A percentile compares a stretch with the other conserved stretches of the same genome.
Conservation (phyloP, 106 monocot genomes). For the Dendrobium chrysotoxum region DNA sequence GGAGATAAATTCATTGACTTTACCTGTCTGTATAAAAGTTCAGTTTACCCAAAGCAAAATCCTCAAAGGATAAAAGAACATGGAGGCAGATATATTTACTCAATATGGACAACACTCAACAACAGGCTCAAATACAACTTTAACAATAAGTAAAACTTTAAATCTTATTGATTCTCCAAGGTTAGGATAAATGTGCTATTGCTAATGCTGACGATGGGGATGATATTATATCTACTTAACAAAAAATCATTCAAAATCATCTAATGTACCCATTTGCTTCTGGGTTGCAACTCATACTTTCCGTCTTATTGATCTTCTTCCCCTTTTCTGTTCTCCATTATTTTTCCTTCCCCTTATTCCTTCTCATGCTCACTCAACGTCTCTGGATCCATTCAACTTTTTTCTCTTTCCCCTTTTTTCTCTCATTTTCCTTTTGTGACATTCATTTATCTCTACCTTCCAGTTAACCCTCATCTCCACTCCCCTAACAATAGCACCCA, state of each 20-base stretch:
- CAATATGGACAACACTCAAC: background rate
- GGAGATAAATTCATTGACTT: background rate
- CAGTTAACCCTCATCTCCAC: background rate
- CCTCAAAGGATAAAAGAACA: background rate
- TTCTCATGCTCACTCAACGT: background rate
- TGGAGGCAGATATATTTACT: background rate
- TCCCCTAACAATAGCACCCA: background rate
- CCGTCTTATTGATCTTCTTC: background rate
- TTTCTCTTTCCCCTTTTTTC: background rate
- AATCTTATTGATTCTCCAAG: background rate
- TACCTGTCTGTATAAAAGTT: background rate
- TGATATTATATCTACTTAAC: background rate
- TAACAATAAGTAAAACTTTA: background rate
- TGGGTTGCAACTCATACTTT: background rate
- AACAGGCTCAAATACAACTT: background rate
- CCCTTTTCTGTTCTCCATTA: background rate
- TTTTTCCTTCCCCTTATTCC: background rate
- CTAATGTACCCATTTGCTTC: background rate
- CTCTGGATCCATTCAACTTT: too few species aligned
- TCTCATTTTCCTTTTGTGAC: background rate
- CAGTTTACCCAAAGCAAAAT: background rate
- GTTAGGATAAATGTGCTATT: background rate
- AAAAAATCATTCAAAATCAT: background rate
- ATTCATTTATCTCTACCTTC: background rate
- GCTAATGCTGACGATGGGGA: background rate